Percentiles rank a stretch among this genome's conserved stretches.
Conservation (phyloP, 495 filamentous ascomycete species). For the Hypoxylon intermedium region DNA sequence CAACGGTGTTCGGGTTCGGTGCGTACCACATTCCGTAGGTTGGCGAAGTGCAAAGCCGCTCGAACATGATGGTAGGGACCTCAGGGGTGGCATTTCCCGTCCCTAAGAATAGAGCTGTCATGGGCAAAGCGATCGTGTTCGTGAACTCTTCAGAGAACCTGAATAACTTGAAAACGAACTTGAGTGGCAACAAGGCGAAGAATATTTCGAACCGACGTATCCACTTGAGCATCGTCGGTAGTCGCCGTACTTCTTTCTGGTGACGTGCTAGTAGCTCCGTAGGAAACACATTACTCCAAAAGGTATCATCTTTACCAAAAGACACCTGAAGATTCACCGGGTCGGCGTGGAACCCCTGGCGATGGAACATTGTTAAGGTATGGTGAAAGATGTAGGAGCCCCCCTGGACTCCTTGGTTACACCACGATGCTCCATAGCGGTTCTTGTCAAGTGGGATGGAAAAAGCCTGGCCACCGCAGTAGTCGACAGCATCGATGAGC, state of each 20-base stretch:
- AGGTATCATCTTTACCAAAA: slow-evolving; percentile 77
- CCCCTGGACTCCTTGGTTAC: slow-evolving; percentile 87
- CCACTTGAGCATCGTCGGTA: slow-evolving; percentile 68
- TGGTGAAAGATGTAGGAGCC: slow-evolving; percentile 82
- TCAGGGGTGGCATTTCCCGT: slow-evolving; percentile 82
- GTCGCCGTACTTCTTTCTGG: slow-evolving; percentile 69
- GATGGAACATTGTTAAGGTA: slow-evolving; percentile 77
- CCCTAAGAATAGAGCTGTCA: slow-evolving; percentile 81
- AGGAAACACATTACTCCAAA: slow-evolving; percentile 86
- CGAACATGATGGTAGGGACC: slow-evolving; percentile 75
- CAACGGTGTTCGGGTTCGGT: slow-evolving; percentile 61
- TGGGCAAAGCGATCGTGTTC: slow-evolving; percentile 72
- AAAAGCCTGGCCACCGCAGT: slow-evolving; percentile 82
- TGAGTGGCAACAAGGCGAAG: slow-evolving; percentile 77
- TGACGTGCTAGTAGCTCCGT: slow-evolving; percentile 69
- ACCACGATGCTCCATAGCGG: slow-evolving; percentile 73
- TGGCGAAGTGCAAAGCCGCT: slow-evolving; percentile 75
- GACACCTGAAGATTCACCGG: slow-evolving; percentile 79
- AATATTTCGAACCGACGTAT: slow-evolving; percentile 74
- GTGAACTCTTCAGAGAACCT: slow-evolving; percentile 76
- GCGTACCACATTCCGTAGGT: slow-evolving; percentile 82
- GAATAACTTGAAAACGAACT: slow-evolving; percentile 71
- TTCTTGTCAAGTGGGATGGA: slow-evolving; percentile 74
- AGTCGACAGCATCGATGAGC: slow-evolving; percentile 69
- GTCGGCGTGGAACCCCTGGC: slow-evolving; percentile 70